phyloP scores from a whole-genome alignment of 208 protist genomes.

The Acanthamoeba rhysodes region DNA sequence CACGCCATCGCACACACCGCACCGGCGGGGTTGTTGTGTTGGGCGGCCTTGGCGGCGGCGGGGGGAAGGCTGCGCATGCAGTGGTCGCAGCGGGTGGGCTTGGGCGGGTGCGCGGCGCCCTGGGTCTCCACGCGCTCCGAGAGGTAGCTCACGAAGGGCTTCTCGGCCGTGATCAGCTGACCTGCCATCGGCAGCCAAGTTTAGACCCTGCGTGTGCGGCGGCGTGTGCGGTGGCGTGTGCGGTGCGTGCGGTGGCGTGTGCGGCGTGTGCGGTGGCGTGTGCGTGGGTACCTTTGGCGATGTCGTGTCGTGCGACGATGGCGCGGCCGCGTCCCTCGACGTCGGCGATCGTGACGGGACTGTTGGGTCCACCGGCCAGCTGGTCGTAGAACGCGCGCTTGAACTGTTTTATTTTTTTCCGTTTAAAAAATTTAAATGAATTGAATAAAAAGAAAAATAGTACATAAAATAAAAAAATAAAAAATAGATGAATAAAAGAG shows the following conservation, averaged over 20 bases:
- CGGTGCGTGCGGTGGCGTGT: neutral
- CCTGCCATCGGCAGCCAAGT: neutral
- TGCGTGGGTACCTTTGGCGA: neutral
- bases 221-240: neutral
- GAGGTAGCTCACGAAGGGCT: slow-evolving; percentile 66
- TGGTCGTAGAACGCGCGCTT: slow-evolving; percentile 12
- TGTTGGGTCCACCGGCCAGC: slow-evolving; percentile 45
- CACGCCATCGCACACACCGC: too few species aligned
- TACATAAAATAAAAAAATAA: too few species aligned
- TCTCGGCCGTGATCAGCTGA: slow-evolving; percentile 66
- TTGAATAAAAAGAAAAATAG: neutral
- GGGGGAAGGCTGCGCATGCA: neutral
- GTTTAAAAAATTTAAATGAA: neutral
- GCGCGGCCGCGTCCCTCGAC: slow-evolving; percentile 31
- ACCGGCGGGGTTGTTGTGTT: too few species aligned
- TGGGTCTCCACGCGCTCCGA: neutral
- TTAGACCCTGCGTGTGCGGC: too few species aligned
- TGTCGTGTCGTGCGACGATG: neutral
- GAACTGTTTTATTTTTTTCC: neutral
- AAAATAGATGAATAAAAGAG: neutral
- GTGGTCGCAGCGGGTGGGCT: slow-evolving; percentile 28
- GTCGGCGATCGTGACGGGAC: slow-evolving; percentile 29
- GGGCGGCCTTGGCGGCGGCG: too few species aligned
- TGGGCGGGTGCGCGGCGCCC: neutral
- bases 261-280: too few species aligned